Evolutionary conservation across 2,329 filamentous ascomycete genomes (phyloP), one percentile per base, ranked within the genome.

Genomic region (Alternaria hordeiaustralica): DNA sequence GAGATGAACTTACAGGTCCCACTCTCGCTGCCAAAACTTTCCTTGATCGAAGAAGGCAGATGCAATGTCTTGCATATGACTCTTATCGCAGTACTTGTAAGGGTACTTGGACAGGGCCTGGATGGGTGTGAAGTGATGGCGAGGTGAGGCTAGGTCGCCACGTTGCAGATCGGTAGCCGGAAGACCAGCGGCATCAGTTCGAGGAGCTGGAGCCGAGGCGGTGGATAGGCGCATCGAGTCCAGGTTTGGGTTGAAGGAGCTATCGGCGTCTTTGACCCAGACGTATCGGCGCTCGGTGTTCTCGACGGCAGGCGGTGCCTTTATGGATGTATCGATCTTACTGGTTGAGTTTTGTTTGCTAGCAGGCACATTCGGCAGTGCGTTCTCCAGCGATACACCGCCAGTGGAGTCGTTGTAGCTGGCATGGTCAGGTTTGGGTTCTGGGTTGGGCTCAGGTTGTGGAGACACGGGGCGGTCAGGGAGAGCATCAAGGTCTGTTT

Each of bases 1-100:
- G 75, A 74, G 26, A 71, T 77, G n/a, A 33, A 84, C 90, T 85
- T 84, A 96, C 92, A 97, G 82, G 66, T 95, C 89, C 94, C 94
- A 97, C 11, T 82, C 74, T 62, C 88, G 85, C 3, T 82, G 79
- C 71, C 86, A 87, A 67, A 91, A 83, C 54, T 92, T 82, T 26
- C 81, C 85, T 4, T 76, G 73, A 33, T 87, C 82, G 70, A 92
- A 93, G 77, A 87, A 85, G 71, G 70, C 77, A 82, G 87, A 68
- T 71, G 84, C 73, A 78, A 85, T 65, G 72, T 80, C 71, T 87
- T 91, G 62, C 61, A 69, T 70, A 59, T 74, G 71, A 12, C 67
- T 64, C 63, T 84, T 84, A 59, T 86, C 85, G 46, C 90, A 86
- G 74, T 86, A 92, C 58, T 80, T 83, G 65, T 86, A 84, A 0